Conservation (phyloP, 768 basidiomycete species). For the Austroboletus festivus region DNA sequence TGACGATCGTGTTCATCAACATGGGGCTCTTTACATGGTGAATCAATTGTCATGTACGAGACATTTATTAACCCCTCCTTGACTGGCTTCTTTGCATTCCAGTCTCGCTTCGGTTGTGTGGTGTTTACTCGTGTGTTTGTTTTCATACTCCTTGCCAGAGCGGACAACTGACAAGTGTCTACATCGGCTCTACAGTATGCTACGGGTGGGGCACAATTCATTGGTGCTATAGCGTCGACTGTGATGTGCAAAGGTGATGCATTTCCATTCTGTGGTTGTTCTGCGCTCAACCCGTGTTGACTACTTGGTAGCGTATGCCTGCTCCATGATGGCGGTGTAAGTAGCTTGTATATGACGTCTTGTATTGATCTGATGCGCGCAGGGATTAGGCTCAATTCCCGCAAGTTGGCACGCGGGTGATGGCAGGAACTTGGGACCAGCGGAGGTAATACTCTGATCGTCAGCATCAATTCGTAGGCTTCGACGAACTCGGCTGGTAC, state of each 20-base stretch:
- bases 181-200: background rate
- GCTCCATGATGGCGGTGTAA: slow-evolving; percentile 17
- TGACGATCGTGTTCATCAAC: slow-evolving; percentile 14
- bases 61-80: no score
- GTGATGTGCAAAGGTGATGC: slow-evolving; percentile 6
- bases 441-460: slow-evolving; percentile 1
- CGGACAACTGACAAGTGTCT: background rate
- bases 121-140: slow-evolving; percentile 6
- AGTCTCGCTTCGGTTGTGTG: slow-evolving; percentile 9
- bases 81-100: no score
- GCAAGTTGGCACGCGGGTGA: slow-evolving; percentile 1
- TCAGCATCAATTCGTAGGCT: slow-evolving; percentile 14
- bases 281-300: background rate
- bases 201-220: background rate
- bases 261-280: background rate
- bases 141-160: no score
- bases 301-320: slow-evolving; percentile 3
- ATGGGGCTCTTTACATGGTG: slow-evolving; percentile 16
- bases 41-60: background rate
- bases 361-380: background rate
- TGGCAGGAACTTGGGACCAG: background rate
- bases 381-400: slow-evolving; percentile 10
- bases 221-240: slow-evolving; percentile 1
- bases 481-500: background rate
- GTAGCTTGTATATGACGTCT: background rate